Evolutionary conservation across 345 rosid genomes (phyloP).

Genomic region (Eucalyptus marginata): DNA sequence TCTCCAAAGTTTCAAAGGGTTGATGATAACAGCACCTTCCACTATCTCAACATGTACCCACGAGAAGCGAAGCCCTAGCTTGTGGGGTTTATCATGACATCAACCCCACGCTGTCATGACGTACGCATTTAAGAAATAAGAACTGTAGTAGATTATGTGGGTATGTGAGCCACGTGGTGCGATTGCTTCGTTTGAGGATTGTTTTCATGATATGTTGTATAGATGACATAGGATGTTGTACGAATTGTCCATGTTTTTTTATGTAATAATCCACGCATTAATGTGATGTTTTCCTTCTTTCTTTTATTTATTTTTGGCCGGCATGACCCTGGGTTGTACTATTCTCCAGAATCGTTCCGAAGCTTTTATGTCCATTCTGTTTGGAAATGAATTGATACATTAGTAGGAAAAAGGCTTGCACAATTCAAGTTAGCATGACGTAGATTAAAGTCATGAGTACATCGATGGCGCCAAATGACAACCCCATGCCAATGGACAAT

Average conservation of each 20-base stretch:
- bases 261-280: not conserved
- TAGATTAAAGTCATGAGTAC: not conserved
- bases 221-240: not conserved
- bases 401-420: not conserved
- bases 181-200: not conserved
- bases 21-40: slow-evolving; percentile 50
- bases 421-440: not conserved
- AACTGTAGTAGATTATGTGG: not conserved
- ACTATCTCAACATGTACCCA: slow-evolving; percentile 16
- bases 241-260: not conserved
- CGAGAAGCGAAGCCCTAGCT: not conserved
- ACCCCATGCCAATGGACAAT: not conserved
- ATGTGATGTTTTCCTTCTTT: not conserved
- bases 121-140: not conserved
- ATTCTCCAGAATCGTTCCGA: not conserved
- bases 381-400: not conserved
- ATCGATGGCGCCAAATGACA: not conserved
- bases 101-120: slow-evolving; percentile 59
- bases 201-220: not conserved
- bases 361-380: not conserved
- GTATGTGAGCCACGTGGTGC: not conserved
- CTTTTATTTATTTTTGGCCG: not conserved
- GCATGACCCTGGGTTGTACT: not conserved
- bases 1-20: slow-evolving; percentile 19
- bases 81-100: slow-evolving; percentile 38